Percentiles rank a stretch among this genome's conserved stretches.
phyloP scores from a whole-genome alignment of 1,284 basidiomycete genomes.

The Ustilago sp. region DNA sequence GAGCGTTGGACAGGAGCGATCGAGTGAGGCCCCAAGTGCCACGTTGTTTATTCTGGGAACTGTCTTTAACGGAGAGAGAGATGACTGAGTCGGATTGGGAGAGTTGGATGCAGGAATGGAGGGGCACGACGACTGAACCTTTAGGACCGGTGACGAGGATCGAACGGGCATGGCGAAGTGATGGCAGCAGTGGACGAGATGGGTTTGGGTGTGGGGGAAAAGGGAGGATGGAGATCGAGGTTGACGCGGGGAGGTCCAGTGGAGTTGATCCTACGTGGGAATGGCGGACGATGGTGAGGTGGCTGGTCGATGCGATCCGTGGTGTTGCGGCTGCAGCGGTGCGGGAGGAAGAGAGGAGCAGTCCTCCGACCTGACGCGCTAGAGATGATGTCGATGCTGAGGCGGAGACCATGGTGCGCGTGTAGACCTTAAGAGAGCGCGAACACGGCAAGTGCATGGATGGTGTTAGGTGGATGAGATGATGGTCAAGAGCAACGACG shows the following conservation, averaged over 20 bases:
- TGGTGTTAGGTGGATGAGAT: not conserved
- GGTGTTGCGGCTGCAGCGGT: conserved; percentile 69
- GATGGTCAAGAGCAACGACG: not conserved
- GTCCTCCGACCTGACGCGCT: conserved; percentile 23
- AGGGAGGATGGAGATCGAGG: conserved; percentile 51
- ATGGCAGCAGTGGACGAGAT: conserved; percentile 49
- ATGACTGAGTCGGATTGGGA: conserved; percentile 14
- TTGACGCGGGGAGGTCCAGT: conserved; percentile 53
- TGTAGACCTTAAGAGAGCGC: not conserved
- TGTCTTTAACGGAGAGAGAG: conserved; percentile 78
- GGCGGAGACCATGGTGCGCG: conserved; percentile 20
- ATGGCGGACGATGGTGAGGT: conserved; percentile 24
- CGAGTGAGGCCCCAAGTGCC: conserved; percentile 94
- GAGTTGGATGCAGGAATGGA: conserved; percentile 57
- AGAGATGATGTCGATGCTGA: conserved; percentile 30
- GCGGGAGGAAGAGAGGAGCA: conserved; percentile 72
- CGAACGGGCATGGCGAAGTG: conserved; percentile 55
- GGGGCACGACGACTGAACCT: conserved; percentile 60
- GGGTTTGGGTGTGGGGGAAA: conserved; percentile 66
- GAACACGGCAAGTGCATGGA: not conserved
- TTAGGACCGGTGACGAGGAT: conserved; percentile 62
- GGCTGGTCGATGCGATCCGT: not conserved
- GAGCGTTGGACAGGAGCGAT: conserved; percentile 87
- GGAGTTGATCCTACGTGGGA: conserved; percentile 64
- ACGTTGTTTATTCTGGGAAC: conserved; percentile 80